Conservation (phyloP, 2,329 filamentous ascomycete genomes). For the Nectriaceae sp. region DNA sequence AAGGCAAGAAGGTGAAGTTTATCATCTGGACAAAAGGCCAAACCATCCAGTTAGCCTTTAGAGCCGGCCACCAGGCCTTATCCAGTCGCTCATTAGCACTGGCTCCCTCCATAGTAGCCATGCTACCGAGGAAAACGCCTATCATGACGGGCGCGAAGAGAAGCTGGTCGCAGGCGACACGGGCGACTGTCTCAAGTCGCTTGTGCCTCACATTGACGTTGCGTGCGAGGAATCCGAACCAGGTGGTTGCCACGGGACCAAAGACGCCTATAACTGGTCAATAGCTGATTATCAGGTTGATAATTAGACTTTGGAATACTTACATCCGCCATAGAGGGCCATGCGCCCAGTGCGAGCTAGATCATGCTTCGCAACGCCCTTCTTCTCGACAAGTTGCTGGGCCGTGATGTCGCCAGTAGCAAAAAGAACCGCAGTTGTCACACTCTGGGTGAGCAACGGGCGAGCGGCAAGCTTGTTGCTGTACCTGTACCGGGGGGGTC, state of each 20-base stretch:
- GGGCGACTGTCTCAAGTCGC: constrained; percentile 72
- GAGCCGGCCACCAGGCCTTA: constrained; percentile 68
- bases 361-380: constrained; percentile 76
- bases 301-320: constrained; percentile 32
- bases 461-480: constrained; percentile 77
- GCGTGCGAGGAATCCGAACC: constrained; percentile 79
- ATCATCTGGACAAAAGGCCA: constrained; percentile 85
- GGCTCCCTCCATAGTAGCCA: constrained; percentile 78
- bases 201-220: constrained; percentile 64
- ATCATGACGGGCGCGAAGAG: constrained; percentile 85
- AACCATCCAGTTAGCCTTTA: constrained; percentile 82
- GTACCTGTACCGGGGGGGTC: constrained; percentile 65
- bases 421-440: constrained; percentile 91
- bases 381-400: constrained; percentile 86
- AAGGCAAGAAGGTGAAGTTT: constrained; percentile 86
- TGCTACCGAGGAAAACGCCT: constrained; percentile 76
- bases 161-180: constrained; percentile 78
- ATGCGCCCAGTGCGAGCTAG: constrained; percentile 72
- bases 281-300: constrained; percentile 2
- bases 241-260: constrained; percentile 82
- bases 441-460: constrained; percentile 85
- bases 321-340: constrained; percentile 77
- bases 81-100: constrained; percentile 66
- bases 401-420: constrained; percentile 88
- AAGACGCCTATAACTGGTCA: constrained; percentile 63